Evolutionary conservation across 139 green algal species (phyloP).

Genomic region (Volvox africanus): DNA sequence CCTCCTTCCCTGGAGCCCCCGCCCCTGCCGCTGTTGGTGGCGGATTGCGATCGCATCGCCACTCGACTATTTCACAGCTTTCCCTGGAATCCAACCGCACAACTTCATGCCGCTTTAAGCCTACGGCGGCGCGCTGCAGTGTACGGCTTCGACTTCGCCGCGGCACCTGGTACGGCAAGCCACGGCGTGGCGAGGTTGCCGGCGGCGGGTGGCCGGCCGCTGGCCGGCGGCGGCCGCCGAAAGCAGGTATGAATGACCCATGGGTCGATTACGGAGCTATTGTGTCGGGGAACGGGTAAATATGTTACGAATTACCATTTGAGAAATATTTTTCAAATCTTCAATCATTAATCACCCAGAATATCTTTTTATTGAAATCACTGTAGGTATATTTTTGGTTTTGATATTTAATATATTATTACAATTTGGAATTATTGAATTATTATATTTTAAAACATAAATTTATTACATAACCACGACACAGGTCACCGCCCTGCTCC

Average conservation of each 20-base stretch:
- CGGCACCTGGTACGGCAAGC: neutral
- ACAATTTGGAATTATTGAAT: too few species aligned
- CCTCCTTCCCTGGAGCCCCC: conserved; percentile 17
- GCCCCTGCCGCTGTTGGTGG: conserved; percentile 42
- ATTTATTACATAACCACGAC: too few species aligned
- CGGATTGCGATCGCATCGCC: conserved; percentile 45
- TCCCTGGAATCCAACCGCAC: conserved; percentile 55
- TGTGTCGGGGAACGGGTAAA: too few species aligned
- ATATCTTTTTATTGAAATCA: too few species aligned
- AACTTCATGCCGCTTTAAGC: conserved; percentile 64
- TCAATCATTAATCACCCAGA: too few species aligned
- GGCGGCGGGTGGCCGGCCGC: neutral
- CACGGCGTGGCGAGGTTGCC: conserved; percentile 16
- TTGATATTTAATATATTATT: too few species aligned
- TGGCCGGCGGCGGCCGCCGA: neutral
- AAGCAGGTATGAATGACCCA: neutral
- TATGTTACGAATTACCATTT: too few species aligned
- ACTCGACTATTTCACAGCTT: conserved; percentile 61
- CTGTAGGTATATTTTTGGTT: too few species aligned
- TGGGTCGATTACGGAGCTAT: neutral
- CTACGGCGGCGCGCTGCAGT: conserved; percentile 49
- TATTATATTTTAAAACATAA: too few species aligned
- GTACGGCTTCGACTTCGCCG: neutral
- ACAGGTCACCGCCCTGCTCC: conserved; percentile 39
- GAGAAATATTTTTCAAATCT: too few species aligned